Percentiles rank a stretch among this genome's conserved stretches.
Conservation (phyloP, 352 stramenopile genomes). For the Globisporangium echinulatum region DNA sequence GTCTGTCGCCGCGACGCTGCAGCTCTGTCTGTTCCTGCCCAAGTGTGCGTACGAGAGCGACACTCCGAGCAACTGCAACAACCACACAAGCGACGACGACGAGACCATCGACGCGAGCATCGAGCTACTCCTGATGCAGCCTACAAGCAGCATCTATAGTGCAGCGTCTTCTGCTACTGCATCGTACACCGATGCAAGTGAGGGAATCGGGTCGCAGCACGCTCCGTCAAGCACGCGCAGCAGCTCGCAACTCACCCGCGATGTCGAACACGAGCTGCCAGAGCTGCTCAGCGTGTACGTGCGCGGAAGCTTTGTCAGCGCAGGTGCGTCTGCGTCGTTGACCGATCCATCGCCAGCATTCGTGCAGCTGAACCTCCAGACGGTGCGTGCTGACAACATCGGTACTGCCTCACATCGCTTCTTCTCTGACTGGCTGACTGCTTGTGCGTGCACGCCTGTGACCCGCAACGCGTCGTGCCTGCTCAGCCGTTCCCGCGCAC, state of each 20-base stretch:
- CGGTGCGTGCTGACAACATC: slow-evolving; percentile 17
- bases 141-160: not conserved
- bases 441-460: no score
- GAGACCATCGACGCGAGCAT: not conserved
- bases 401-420: no score
- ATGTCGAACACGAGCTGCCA: slow-evolving; percentile 2
- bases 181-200: no score
- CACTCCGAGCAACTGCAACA: not conserved
- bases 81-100: not conserved
- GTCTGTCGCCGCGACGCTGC: slow-evolving; percentile 5
- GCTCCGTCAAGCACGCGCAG: not conserved
- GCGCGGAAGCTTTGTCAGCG: slow-evolving; percentile 9
- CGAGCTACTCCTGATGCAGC: slow-evolving; percentile 2
- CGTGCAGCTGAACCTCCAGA: slow-evolving; percentile 9
- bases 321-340: not conserved
- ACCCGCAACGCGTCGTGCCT: no score
- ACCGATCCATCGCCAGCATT: not conserved
- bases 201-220: no score
- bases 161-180: no score
- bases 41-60: slow-evolving; percentile 23
- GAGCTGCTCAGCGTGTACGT: slow-evolving; percentile 14
- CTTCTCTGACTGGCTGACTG: no score
- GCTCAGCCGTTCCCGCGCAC: slow-evolving; percentile 48
- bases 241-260: no score
- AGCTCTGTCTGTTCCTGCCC: slow-evolving; percentile 23